Conservation (phyloP, 1,284 basidiomycete genomes). For the Ustilago trichophora region DNA sequence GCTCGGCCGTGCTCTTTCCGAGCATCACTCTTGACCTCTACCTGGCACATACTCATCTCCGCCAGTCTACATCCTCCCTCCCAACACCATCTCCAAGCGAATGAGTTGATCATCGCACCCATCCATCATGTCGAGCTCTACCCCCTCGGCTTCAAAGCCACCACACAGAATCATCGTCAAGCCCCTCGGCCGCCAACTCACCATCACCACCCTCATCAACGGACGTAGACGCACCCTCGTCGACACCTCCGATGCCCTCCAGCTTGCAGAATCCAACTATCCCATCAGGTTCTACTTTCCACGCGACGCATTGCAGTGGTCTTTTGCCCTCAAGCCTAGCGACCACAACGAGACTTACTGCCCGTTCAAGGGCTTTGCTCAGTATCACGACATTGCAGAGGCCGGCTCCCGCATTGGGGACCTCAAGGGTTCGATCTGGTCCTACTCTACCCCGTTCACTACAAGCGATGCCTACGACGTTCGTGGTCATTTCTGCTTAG, state of each 20-base stretch:
- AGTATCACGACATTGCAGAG: constrained; percentile 27
- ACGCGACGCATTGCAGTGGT: constrained; percentile 25
- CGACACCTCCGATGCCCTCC: constrained; percentile 24
- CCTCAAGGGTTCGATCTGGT: constrained; percentile 37
- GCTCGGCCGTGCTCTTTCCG: too few species aligned
- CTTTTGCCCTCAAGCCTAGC: constrained; percentile 26
- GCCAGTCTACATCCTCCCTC: not conserved
- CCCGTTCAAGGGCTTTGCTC: constrained; percentile 44
- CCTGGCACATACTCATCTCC: too few species aligned
- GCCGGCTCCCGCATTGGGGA: constrained; percentile 16
- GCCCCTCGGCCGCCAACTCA: constrained; percentile 20
- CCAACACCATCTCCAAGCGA: too few species aligned
- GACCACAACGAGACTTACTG: constrained; percentile 36
- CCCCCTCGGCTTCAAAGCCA: constrained; percentile 22
- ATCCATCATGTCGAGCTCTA: constrained; percentile 13
- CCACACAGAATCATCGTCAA: constrained; percentile 28
- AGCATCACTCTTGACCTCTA: too few species aligned
- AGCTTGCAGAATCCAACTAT: constrained; percentile 42
- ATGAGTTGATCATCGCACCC: not conserved
- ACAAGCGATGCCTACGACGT: constrained; percentile 29
- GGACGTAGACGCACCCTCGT: constrained; percentile 26
- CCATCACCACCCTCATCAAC: constrained; percentile 25
- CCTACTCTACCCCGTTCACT: constrained; percentile 28
- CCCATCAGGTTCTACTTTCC: constrained; percentile 43
- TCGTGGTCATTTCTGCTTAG: constrained; percentile 30